Percentiles rank a stretch among this genome's conserved stretches.
These are phyloP conservation scores for Venturia carpophila DNA, from an alignment of 2,329 filamentous ascomycete species.

Conservation along the genomic window DNA sequence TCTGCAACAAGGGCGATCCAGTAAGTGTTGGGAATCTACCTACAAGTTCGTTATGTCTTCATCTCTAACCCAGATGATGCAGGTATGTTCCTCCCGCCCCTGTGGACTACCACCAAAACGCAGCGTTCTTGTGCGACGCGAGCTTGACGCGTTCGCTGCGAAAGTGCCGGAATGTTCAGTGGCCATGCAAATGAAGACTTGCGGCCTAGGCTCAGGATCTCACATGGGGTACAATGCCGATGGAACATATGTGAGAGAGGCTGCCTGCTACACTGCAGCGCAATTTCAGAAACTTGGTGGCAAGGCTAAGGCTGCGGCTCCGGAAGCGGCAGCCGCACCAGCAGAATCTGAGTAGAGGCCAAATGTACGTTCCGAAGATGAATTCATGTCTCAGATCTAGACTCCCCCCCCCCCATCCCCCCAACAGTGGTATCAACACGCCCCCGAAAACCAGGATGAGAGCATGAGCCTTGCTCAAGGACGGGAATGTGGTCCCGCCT, in stretches of 20 bases:
- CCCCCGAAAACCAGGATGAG: too few relatives aligned
- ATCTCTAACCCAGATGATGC: neutral
- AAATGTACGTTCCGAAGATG: too few relatives aligned
- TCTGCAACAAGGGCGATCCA: constrained; percentile 16
- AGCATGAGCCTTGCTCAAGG: too few relatives aligned
- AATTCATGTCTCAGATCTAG: too few relatives aligned
- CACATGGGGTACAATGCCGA: constrained; percentile 15
- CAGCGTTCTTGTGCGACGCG: neutral
- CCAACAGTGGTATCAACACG: too few relatives aligned
- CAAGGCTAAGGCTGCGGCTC: neutral
- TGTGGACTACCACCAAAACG: neutral
- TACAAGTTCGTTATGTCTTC: too few relatives aligned
- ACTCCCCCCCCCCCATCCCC: too few relatives aligned
- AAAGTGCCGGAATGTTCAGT: constrained; percentile 8
- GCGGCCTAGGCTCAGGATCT: constrained; percentile 5
- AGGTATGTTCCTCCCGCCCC: neutral
- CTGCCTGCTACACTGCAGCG: constrained; percentile 12
- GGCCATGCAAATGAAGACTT: neutral
- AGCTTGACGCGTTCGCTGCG: neutral
- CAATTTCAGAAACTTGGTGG: constrained; percentile 9
- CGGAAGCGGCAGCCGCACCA: neutral
- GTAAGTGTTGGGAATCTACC: constrained; percentile 7
- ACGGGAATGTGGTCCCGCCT: too few relatives aligned
- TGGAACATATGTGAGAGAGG: constrained; percentile 14
- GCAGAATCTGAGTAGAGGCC: too few relatives aligned